phyloP scores from a whole-genome alignment of 805 yeast species.

The Candida broadrunensis region DNA sequence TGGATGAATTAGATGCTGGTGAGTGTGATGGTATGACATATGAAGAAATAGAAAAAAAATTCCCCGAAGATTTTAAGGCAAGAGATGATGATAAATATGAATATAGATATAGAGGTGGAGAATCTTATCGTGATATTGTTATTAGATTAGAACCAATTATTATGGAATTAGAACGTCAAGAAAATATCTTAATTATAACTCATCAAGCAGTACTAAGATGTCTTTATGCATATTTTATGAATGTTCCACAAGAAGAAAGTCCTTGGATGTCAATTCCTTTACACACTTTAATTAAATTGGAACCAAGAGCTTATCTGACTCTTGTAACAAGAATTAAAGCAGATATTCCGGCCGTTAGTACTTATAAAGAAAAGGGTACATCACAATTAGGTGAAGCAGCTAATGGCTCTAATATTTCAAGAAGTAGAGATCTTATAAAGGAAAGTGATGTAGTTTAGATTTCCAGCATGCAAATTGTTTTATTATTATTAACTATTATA shows the following conservation, averaged over 20 bases:
- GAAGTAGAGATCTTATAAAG: conserved; percentile 51
- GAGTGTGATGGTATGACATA: conserved; percentile 97
- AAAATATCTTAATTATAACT: conserved; percentile 90
- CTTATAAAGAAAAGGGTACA: conserved; percentile 94
- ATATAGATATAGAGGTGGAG: conserved; percentile 96
- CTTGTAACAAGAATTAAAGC: conserved; percentile 88
- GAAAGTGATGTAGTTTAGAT: conserved; percentile 19
- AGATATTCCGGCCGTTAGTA: conserved; percentile 95
- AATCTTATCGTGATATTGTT: conserved; percentile 92
- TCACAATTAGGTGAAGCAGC: conserved; percentile 55
- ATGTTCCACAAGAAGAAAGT: conserved; percentile 93
- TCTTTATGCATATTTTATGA: conserved; percentile 96
- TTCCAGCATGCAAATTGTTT: too few species aligned
- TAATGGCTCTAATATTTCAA: conserved; percentile 29
- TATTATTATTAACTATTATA: too few species aligned
- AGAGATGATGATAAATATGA: conserved; percentile 95
- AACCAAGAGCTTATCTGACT: conserved; percentile 93
- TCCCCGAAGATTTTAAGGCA: conserved; percentile 94
- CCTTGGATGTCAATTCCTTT: conserved; percentile 99
- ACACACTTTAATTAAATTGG: conserved; percentile 89
- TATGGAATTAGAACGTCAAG: conserved; percentile 97
- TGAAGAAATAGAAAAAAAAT: conserved; percentile 79
- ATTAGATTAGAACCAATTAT: conserved; percentile 94
- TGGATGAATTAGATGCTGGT: conserved; percentile 96
- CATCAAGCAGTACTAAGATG: conserved; percentile 98